Conservation (phyloP, 345 rosid species). For the Tarenaya hassleriana region DNA sequence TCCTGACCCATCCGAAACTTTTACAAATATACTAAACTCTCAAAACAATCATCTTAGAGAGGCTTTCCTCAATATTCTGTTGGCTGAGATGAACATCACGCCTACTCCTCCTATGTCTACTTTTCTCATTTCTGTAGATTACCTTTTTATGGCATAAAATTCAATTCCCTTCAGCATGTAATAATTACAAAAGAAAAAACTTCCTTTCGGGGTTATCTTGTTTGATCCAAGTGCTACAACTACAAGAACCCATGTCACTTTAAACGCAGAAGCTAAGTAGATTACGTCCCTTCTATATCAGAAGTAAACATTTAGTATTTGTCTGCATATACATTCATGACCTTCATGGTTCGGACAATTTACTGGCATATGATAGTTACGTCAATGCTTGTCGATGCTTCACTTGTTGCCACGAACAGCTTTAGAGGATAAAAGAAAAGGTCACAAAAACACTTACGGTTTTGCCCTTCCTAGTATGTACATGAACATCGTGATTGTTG, state of each 20-base stretch:
- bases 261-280: constrained; percentile 1
- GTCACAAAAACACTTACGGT: constrained; percentile 36
- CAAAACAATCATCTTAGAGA: neutral
- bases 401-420: constrained; percentile 7
- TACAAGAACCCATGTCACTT: constrained; percentile 7
- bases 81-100: constrained; percentile 5
- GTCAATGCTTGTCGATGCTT: neutral
- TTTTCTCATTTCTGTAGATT: neutral
- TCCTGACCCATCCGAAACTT: constrained; percentile 6
- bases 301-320: neutral
- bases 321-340: constrained; percentile 6
- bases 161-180: constrained; percentile 2
- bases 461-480: constrained; percentile 47
- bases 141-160: neutral
- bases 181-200: neutral
- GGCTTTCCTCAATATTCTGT: constrained; percentile 15
- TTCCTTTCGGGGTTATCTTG: constrained; percentile 1
- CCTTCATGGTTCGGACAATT: constrained; percentile 11
- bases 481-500: constrained; percentile 42
- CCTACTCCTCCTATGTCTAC: neutral
- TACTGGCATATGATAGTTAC: neutral
- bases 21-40: no score
- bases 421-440: neutral
- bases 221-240: constrained; percentile 8
- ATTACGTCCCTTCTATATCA: constrained; percentile 6